A percentile compares a stretch with the other conserved stretches of the same genome.
Conservation (phyloP, 1,284 basidiomycete genomes). For the Apiotrichum sp. region DNA sequence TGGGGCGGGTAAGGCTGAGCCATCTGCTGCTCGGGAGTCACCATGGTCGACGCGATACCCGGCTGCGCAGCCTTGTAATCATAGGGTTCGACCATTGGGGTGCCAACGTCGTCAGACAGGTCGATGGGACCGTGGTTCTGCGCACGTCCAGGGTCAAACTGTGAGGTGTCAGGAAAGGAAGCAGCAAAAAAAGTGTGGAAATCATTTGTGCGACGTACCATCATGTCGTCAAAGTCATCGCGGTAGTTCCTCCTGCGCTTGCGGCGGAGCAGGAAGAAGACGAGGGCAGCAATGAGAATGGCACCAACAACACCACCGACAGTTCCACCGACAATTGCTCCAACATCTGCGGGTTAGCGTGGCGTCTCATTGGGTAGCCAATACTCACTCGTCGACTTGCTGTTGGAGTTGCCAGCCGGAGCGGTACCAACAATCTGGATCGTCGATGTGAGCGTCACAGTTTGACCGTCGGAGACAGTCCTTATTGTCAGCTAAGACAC, state of each 20-base stretch:
- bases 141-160: conserved; percentile 42
- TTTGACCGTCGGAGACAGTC: no score
- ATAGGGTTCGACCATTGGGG: conserved; percentile 39
- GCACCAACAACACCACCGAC: conserved; percentile 45
- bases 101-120: conserved; percentile 33
- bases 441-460: no score
- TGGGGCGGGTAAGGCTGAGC: conserved; percentile 1
- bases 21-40: conserved; percentile 19
- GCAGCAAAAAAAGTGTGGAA: no score
- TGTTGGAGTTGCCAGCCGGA: no score
- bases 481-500: no score
- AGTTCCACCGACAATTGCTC: conserved; percentile 44
- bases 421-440: no score
- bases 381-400: no score
- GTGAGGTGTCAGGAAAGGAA: background rate
- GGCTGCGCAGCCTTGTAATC: conserved; percentile 16
- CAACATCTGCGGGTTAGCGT: conserved; percentile 24
- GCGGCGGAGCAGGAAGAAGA: conserved; percentile 34
- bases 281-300: conserved; percentile 26
- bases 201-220: conserved; percentile 22
- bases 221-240: conserved; percentile 46
- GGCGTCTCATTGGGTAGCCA: no score
- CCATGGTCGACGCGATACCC: conserved; percentile 31
- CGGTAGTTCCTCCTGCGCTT: conserved; percentile 34
- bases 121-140: conserved; percentile 39